A percentile compares a stretch with the other conserved stretches of the same genome.
Evolutionary conservation across 2,329 filamentous ascomycete genomes (phyloP).

Genomic region (Coniella vitis): DNA sequence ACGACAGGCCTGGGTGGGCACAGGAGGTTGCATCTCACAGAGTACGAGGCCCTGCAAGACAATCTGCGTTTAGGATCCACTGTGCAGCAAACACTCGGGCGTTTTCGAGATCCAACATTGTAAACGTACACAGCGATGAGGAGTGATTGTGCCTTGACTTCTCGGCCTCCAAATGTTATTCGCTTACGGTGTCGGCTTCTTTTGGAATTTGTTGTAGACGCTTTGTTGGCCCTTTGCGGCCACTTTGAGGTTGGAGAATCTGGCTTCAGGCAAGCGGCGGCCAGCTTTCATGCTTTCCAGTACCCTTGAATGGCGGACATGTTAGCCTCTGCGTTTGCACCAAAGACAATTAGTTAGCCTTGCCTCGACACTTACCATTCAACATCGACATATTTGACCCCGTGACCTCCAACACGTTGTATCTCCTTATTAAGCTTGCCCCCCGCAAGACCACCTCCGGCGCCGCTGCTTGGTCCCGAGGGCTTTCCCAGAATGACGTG

Average conservation of each 20-base stretch:
- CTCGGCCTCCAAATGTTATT: background rate
- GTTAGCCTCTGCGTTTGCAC: background rate
- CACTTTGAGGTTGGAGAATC: slow-evolving; percentile 59
- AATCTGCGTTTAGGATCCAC: background rate
- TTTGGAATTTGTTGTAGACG: slow-evolving; percentile 42
- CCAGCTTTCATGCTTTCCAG: slow-evolving; percentile 76
- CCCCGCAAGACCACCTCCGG: slow-evolving; percentile 68
- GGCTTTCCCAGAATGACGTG: slow-evolving; percentile 74
- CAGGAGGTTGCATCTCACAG: slow-evolving; percentile 1
- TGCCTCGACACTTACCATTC: slow-evolving; percentile 57
- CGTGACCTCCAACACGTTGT: slow-evolving; percentile 55
- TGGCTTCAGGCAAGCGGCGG: slow-evolving; percentile 66
- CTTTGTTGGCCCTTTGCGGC: slow-evolving; percentile 57
- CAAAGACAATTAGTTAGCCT: background rate
- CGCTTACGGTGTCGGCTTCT: slow-evolving; percentile 8
- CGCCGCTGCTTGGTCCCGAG: slow-evolving; percentile 40
- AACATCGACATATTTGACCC: slow-evolving; percentile 70
- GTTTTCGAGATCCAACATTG: background rate
- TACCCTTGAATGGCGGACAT: slow-evolving; percentile 44
- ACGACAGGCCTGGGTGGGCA: background rate
- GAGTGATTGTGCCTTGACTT: background rate
- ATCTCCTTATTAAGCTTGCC: slow-evolving; percentile 81
- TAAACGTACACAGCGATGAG: background rate
- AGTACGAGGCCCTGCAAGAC: slow-evolving; percentile 7
- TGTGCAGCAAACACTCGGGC: slow-evolving; percentile 10